Conservation (phyloP, 257 asterid genomes). For the Solanum chiquidenum region DNA sequence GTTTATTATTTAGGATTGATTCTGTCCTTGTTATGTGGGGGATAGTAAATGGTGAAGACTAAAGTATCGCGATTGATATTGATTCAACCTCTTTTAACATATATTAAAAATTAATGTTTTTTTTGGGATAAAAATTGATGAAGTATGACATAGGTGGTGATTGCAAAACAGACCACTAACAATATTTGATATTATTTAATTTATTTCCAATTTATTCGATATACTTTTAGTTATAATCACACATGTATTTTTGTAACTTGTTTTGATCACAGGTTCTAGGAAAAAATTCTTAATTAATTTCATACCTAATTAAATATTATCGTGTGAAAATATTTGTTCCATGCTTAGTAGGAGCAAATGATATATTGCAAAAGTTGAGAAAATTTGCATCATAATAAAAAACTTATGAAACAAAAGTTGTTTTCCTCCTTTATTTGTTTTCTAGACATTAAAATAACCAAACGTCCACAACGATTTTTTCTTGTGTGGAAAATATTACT, state of each 20-base stretch:
- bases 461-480: background rate
- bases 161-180: too few species aligned
- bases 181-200: too few species aligned
- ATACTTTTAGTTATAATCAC: background rate
- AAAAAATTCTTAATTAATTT: background rate
- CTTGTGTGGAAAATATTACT: background rate
- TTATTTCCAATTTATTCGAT: background rate
- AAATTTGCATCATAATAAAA: background rate
- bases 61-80: too few species aligned
- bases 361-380: background rate
- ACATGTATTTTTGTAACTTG: background rate
- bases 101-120: too few species aligned
- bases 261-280: too few species aligned
- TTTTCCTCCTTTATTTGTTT: background rate
- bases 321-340: background rate
- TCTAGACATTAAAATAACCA: background rate
- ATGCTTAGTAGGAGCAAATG: background rate
- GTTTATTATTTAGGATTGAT: background rate
- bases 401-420: background rate
- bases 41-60: background rate
- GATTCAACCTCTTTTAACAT: background rate
- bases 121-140: background rate
- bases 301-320: background rate
- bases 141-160: background rate
- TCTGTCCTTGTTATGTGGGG: background rate